These are phyloP conservation scores for Aspergillus calidoustus DNA, from an alignment of 2,329 filamentous ascomycete species.

Conservation along the genomic window DNA sequence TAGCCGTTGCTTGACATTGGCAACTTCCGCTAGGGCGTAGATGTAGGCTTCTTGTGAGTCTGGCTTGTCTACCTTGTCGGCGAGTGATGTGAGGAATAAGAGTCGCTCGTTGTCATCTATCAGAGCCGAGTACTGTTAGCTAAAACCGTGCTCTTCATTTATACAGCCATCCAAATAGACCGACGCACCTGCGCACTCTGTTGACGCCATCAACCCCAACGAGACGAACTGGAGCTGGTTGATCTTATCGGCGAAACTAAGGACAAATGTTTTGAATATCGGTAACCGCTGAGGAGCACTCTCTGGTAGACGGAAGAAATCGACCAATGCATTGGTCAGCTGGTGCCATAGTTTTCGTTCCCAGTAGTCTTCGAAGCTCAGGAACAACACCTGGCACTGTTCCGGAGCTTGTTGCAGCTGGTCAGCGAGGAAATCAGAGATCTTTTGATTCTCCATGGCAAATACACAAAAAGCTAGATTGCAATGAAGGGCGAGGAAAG, in stretches of 20 bases:
- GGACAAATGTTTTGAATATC: conserved; percentile 93
- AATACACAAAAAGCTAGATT: conserved; percentile 16
- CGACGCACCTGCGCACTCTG: conserved; percentile 64
- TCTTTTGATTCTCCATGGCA: conserved; percentile 81
- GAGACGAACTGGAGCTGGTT: conserved; percentile 97
- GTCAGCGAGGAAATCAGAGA: conserved; percentile 88
- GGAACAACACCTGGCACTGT: conserved; percentile 83
- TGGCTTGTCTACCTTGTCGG: conserved; percentile 86
- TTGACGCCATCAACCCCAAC: conserved; percentile 82
- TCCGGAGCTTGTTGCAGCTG: conserved; percentile 87
- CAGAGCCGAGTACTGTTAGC: conserved; percentile 16
- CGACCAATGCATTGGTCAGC: conserved; percentile 84
- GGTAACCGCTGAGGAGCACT: conserved; percentile 83
- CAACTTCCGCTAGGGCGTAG: conserved; percentile 88
- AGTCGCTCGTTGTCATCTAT: conserved; percentile 85
- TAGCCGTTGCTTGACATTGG: conserved; percentile 81
- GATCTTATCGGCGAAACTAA: conserved; percentile 97
- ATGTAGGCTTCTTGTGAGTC: conserved; percentile 95
- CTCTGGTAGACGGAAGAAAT: conserved; percentile 82
- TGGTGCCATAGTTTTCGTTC: conserved; percentile 99
- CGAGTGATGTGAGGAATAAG: conserved; percentile 79
- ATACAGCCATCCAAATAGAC: neutral
- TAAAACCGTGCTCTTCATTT: neutral
- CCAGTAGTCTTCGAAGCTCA: conserved; percentile 96
- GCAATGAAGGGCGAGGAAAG: neutral